Base-by-base conservation (phyloP, 306 rosid species). In the Trifolium fragiferum region DNA sequence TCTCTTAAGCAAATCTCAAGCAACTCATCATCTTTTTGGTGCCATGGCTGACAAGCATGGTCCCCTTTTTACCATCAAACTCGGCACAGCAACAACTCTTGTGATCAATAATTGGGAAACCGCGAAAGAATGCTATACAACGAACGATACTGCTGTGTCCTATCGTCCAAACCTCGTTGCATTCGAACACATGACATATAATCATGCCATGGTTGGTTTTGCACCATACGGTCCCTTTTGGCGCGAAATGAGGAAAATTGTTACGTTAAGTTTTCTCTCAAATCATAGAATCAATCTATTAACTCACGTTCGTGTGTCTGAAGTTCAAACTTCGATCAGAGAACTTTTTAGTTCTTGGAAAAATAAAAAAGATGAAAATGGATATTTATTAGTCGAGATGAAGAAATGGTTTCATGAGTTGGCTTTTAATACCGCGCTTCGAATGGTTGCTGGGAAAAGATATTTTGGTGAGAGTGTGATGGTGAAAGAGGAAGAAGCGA, bases 361-460 rank as follows among this genome's bases (percentile, higher is more conserved):
- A 10, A 27, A 59, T 49, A 32, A 10, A 10, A 46, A 25, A 5
- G 16, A 8, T 16, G 8, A 20, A 7, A 58, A 16, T 0, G 50
- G 20, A 0, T 20, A 33, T 35, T 20, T 75, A 9, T 16, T 3
- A 27, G 66, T 75, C 46, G 79, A 75, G 5, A 8, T 66, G 66
- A 75, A 40, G 57, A 37, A 53, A 33, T 65, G 79, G 79, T 32
- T 75, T 7, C 51, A 38, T 20, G 66, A 75, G 27, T 3, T 75
- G 13, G 55, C 79, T 5, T 66, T 66, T 1, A 75, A 75, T n/a
- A 46, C 37, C 4, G 79, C 38, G 2, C 66, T 75, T 25, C 37
- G 73, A 18, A 65, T 75, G 73, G 40, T 65, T 3, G 73, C 57
- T 5, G 80, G 80, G 57, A 76, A 76, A 47, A 51, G 80, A 15